A percentile compares a stretch with the other conserved stretches of the same genome.
These are phyloP conservation scores for Wilcoxina mikolae DNA, from an alignment of 495 filamentous ascomycete genomes.

Conservation along the genomic window DNA sequence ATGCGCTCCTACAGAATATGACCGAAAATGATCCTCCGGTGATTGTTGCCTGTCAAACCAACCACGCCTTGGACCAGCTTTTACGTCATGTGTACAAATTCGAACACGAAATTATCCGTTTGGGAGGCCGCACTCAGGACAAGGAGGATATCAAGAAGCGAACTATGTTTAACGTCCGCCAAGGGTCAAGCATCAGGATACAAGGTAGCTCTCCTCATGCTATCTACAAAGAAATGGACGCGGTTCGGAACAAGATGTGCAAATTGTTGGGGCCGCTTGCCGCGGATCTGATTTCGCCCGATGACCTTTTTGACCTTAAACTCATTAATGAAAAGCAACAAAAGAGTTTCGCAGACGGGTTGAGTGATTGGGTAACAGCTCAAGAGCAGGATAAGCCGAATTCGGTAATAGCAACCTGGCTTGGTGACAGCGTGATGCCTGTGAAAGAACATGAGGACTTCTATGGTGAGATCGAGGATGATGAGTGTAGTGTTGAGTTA, in stretches of 20 bases:
- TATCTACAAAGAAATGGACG: conserved; percentile 33
- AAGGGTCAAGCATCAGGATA: conserved; percentile 18
- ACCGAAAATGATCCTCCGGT: conserved; percentile 50
- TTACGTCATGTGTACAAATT: conserved; percentile 50
- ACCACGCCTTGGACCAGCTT: conserved; percentile 84
- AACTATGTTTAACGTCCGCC: conserved; percentile 49
- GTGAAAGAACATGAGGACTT: conserved; percentile 34
- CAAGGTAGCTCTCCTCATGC: conserved; percentile 27
- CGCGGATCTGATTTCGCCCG: conserved; percentile 36
- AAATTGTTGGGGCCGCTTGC: conserved; percentile 36
- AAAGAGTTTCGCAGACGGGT: conserved; percentile 44
- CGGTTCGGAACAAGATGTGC: conserved; percentile 34
- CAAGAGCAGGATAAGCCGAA: conserved; percentile 10
- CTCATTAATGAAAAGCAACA: conserved; percentile 49
- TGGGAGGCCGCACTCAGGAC: conserved; percentile 62
- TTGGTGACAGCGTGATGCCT: conserved; percentile 37
- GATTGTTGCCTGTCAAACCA: conserved; percentile 72
- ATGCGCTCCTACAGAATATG: conserved; percentile 50
- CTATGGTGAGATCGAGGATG: conserved; percentile 44
- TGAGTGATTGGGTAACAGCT: conserved; percentile 37
- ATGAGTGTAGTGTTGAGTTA: conserved; percentile 50
- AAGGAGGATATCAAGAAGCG: conserved; percentile 46
- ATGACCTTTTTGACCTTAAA: conserved; percentile 35
- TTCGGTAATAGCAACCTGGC: conserved; percentile 47
- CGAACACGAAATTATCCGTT: conserved; percentile 53